These are phyloP conservation scores for Moesziomyces antarcticus DNA, from an alignment of 1,284 basidiomycete species.

Conservation along the genomic window DNA sequence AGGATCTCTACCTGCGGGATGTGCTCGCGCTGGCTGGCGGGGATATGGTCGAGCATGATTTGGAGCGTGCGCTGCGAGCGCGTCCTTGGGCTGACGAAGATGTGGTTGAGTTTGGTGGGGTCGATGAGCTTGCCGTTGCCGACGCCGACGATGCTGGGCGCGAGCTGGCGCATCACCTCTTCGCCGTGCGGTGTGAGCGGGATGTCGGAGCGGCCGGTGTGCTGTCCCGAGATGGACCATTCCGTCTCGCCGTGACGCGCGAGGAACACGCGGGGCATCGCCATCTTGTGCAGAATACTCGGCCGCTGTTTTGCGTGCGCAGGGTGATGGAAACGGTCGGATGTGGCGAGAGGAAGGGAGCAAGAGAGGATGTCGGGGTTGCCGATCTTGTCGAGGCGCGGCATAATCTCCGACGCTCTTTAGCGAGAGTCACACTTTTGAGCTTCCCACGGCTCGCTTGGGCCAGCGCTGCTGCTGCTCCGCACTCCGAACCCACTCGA, in stretches of 20 bases:
- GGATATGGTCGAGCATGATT: conserved; percentile 54
- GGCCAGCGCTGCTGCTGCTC: background rate
- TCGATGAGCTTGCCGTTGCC: conserved; percentile 57
- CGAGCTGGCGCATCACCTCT: conserved; percentile 57
- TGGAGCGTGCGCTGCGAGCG: conserved; percentile 59
- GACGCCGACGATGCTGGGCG: conserved; percentile 55
- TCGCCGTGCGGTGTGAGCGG: conserved; percentile 61
- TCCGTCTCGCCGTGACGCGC: conserved; percentile 66
- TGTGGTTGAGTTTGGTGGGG: conserved; percentile 53
- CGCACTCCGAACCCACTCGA: background rate
- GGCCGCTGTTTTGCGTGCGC: background rate
- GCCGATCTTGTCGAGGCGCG: background rate
- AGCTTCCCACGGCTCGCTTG: background rate
- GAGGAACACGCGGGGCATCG: conserved; percentile 64
- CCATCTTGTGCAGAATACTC: conserved; percentile 20
- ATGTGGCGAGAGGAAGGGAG: no score
- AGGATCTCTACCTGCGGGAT: conserved; percentile 48
- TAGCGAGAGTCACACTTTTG: background rate
- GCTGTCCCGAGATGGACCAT: conserved; percentile 65
- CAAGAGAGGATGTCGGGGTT: background rate
- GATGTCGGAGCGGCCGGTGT: conserved; percentile 65
- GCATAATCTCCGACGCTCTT: background rate
- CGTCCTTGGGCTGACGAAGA: conserved; percentile 56
- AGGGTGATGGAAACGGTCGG: background rate
- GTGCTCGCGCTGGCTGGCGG: conserved; percentile 18